A percentile compares a stretch with the other conserved stretches of the same genome.
Conservation (phyloP, 306 rosid genomes). For the Canavalia gladiata region DNA sequence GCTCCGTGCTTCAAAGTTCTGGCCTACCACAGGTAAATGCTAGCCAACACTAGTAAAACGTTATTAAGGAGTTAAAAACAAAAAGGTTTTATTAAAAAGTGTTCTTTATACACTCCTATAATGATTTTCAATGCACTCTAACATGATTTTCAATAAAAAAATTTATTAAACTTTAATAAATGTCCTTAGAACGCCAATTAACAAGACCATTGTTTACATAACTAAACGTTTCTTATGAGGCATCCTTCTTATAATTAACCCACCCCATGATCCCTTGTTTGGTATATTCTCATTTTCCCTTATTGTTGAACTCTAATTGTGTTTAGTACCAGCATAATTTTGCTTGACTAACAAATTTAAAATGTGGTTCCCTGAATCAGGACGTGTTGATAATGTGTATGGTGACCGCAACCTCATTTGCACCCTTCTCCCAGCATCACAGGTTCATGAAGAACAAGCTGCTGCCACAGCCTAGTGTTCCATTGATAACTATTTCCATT, state of each 20-base stretch:
- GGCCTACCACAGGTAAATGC: constrained; percentile 86
- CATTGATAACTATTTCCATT: constrained; percentile 29
- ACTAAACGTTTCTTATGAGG: constrained; percentile 8
- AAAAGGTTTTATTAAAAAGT: too few relatives aligned
- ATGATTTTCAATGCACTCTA: too few relatives aligned
- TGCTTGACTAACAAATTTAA: constrained; percentile 33
- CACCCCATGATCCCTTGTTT: neutral
- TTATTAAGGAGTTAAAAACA: too few relatives aligned
- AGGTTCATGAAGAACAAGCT: constrained; percentile 83
- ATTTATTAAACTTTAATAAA: too few relatives aligned
- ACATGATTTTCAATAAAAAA: too few relatives aligned
- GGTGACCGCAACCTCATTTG: constrained; percentile 99
- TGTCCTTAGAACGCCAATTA: too few relatives aligned
- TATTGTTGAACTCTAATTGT: neutral
- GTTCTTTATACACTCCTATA: too few relatives aligned
- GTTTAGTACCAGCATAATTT: constrained; percentile 5
- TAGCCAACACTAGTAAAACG: too few relatives aligned
- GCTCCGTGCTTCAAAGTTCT: constrained; percentile 91
- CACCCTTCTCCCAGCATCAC: constrained; percentile 88
- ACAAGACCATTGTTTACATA: neutral
- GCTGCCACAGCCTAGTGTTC: constrained; percentile 84
- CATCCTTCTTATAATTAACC: constrained; percentile 14
- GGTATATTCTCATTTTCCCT: neutral
- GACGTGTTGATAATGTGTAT: constrained; percentile 72
- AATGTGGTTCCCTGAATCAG: constrained; percentile 46